Evolutionary conservation across 805 yeast species (phyloP), one percentile per base, ranked within the genome.

Genomic region (Yarrowia divulgata): DNA sequence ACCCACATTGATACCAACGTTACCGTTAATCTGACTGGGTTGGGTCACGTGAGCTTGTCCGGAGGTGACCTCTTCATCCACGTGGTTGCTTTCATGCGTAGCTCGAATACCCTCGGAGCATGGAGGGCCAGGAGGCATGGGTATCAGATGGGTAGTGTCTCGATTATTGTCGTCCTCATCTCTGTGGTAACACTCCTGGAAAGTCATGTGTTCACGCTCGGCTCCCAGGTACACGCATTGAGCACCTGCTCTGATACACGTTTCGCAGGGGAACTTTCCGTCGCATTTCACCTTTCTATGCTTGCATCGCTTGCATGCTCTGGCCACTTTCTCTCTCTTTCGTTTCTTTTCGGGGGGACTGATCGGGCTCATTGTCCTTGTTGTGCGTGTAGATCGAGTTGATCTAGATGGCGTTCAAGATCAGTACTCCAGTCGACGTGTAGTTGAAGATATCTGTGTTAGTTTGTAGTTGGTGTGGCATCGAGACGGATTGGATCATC

Each of bases 261-360:
- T 80, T 6, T 71, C 70, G 71, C 90, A 87, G 10, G 89, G 89
- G 52, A 71, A 72, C 16, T 80, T 78, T 6, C 88, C 88, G 64
- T 85, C 81, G 74, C 90, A 87, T 72, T 87, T 86, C 70, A 85
- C 84, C 75, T 87, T 86, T 70, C 84, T 86, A 45, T 79, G 77
- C 69, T 87, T 79, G 74, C 90, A 87, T 29, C 86, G 78, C 67
- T 83, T 85, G 71, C 90, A 87, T 0, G 89, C 90, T 71, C 80
- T 82, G 67, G 80, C 77, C 10, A 85, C 88, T 55, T 63, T 63
- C 12, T 63, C 68, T 23, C 68, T 8, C 23, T 63, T 63, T 3
- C 57, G 68, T 13, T 63, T 63, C 57, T 63, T 63, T 62, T 62
- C 55, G 1, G 67, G 67, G 23, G 67, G 67, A 14, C 55, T 46